These are phyloP conservation scores for Jamesozyma jinghongensis DNA, from an alignment of 805 yeast species.

Conservation along the genomic window DNA sequence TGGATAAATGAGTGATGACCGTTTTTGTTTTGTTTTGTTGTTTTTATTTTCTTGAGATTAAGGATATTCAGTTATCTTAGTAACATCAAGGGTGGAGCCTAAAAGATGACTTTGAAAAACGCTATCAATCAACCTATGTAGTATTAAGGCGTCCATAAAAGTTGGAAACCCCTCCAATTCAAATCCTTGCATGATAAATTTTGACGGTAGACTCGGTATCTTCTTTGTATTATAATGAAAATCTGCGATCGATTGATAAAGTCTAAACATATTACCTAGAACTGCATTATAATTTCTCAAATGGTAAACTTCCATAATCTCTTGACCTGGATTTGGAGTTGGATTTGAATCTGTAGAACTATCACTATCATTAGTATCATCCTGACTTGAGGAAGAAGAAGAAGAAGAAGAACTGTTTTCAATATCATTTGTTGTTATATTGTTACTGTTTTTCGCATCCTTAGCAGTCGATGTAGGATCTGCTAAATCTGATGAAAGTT, in stretches of 20 bases:
- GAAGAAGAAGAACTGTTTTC: not conserved
- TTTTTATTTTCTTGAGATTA: too few species aligned
- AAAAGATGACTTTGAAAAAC: constrained; percentile 21
- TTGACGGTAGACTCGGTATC: constrained; percentile 15
- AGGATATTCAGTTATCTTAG: constrained; percentile 8
- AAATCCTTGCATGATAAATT: constrained; percentile 22
- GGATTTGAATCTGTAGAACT: constrained; percentile 1
- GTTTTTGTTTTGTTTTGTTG: too few species aligned
- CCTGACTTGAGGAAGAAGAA: not conserved
- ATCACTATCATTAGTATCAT: not conserved
- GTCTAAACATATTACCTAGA: constrained; percentile 24
- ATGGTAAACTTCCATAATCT: constrained; percentile 27
- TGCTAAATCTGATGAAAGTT: too few species aligned
- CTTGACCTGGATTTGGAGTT: constrained; percentile 16
- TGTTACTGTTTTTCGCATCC: too few species aligned
- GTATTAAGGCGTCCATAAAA: constrained; percentile 20
- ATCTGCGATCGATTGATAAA: constrained; percentile 27
- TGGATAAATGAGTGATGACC: too few species aligned
- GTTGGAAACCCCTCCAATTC: constrained; percentile 28
- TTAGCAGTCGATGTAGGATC: too few species aligned
- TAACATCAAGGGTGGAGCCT: constrained; percentile 16
- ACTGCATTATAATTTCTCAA: constrained; percentile 27
- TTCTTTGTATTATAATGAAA: constrained; percentile 23
- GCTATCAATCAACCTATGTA: constrained; percentile 20
- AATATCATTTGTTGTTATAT: not conserved